Percentiles rank a stretch among this genome's conserved stretches.
Evolutionary conservation across 192 early-diverging fungal genomes (phyloP).

Genomic region (Podila epicladia): DNA sequence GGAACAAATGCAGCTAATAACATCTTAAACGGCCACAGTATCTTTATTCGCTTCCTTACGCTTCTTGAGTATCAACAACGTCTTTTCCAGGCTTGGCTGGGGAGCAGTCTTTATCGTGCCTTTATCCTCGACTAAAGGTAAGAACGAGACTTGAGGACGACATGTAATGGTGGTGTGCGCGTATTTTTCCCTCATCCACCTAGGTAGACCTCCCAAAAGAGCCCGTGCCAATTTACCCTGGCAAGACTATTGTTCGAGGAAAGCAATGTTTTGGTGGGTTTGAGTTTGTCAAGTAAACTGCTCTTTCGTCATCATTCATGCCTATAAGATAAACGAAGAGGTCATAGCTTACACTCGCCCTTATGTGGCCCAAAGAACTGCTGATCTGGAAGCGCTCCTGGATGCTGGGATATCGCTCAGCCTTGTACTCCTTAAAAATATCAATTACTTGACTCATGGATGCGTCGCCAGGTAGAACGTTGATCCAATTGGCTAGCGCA

Average conservation of each 20-base stretch:
- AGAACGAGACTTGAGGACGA: constrained; percentile 34
- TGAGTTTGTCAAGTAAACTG: not conserved
- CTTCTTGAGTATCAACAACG: not conserved
- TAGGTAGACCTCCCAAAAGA: constrained; percentile 15
- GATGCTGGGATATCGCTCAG: constrained; percentile 13
- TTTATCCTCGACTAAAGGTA: constrained; percentile 24
- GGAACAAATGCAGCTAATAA: not conserved
- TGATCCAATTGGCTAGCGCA: constrained; percentile 28
- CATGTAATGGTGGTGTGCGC: constrained; percentile 6
- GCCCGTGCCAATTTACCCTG: constrained; percentile 7
- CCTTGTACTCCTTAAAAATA: constrained; percentile 3
- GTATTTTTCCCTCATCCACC: not conserved
- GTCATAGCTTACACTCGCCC: not conserved
- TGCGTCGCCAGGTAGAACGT: not conserved
- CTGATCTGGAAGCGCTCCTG: constrained; percentile 18
- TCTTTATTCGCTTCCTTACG: not conserved
- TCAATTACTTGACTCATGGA: constrained; percentile 3
- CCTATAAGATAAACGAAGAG: not conserved
- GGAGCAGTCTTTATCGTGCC: constrained; percentile 8
- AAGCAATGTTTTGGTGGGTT: not conserved
- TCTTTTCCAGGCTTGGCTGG: constrained; percentile 6
- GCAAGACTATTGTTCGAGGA: constrained; percentile 8
- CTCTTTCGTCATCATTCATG: not conserved
- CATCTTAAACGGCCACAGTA: not conserved
- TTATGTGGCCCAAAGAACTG: not conserved